These are phyloP conservation scores for Microbotryum saponariae DNA, from an alignment of 1,284 basidiomycete genomes.

Conservation along the genomic window DNA sequence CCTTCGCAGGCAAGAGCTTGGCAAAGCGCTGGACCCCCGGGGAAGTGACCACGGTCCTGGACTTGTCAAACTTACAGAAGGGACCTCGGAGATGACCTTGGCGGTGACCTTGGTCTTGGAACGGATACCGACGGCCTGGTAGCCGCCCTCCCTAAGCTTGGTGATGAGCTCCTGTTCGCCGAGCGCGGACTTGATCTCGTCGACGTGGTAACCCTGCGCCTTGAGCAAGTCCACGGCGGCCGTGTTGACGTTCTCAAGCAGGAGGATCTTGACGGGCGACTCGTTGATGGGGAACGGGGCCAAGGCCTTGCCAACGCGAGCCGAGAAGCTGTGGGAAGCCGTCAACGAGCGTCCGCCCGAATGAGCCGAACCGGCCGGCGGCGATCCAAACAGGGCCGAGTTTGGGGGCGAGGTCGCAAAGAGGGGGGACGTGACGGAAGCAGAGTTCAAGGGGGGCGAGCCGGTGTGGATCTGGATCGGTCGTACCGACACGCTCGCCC, in stretches of 20 bases:
- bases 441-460: too few relatives aligned
- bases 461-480: too few relatives aligned
- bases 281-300: constrained; percentile 24
- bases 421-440: too few relatives aligned
- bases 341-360: too few relatives aligned
- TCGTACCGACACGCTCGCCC: too few relatives aligned
- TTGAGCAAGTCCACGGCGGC: constrained; percentile 78
- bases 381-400: too few relatives aligned
- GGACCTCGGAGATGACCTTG: constrained; percentile 74
- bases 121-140: constrained; percentile 93
- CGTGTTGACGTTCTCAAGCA: constrained; percentile 92
- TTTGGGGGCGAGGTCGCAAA: too few relatives aligned
- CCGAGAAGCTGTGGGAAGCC: too few relatives aligned
- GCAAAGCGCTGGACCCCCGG: neutral
- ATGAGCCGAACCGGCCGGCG: too few relatives aligned
- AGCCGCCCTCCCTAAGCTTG: constrained; percentile 61
- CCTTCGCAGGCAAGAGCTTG: too few relatives aligned
- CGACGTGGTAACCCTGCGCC: constrained; percentile 84
- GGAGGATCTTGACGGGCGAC: constrained; percentile 50
- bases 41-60: neutral
- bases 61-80: constrained; percentile 52
- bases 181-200: constrained; percentile 79
- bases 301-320: constrained; percentile 1
- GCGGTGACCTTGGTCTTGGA: constrained; percentile 95
- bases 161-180: constrained; percentile 85